Percentiles rank a stretch among this genome's conserved stretches.
These are phyloP conservation scores for Schrenkiella parvula DNA, from an alignment of 345 rosid genomes.

Conservation along the genomic window DNA sequence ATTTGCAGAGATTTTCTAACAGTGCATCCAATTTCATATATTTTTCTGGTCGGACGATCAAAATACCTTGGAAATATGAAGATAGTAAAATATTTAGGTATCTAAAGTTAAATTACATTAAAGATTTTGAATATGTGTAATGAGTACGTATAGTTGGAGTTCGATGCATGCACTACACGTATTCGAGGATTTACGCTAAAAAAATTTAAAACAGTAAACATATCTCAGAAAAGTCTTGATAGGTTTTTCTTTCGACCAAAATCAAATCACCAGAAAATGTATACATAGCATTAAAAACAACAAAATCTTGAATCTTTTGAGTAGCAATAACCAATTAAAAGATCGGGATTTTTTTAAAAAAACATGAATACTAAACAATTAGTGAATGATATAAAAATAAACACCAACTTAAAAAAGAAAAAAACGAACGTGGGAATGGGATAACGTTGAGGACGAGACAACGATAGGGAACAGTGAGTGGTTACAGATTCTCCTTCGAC, in stretches of 20 bases:
- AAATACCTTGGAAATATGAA: background rate
- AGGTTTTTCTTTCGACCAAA: background rate
- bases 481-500: slow-evolving; percentile 29
- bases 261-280: background rate
- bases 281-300: background rate
- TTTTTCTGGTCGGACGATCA: background rate
- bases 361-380: background rate
- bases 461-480: slow-evolving; percentile 29
- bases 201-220: background rate
- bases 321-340: background rate
- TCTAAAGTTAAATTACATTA: background rate
- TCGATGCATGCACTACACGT: slow-evolving; percentile 10
- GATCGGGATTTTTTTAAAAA: background rate
- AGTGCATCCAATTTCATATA: background rate
- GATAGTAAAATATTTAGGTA: background rate
- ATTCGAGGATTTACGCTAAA: background rate
- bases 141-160: background rate
- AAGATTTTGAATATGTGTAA: background rate
- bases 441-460: slow-evolving; percentile 30
- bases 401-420: background rate
- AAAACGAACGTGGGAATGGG: slow-evolving; percentile 24
- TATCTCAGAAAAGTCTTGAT: background rate
- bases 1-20: background rate
- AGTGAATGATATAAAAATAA: background rate
- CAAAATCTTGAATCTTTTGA: background rate